Conservation (phyloP, 805 yeast genomes). For the Starmerella stigmatis region DNA sequence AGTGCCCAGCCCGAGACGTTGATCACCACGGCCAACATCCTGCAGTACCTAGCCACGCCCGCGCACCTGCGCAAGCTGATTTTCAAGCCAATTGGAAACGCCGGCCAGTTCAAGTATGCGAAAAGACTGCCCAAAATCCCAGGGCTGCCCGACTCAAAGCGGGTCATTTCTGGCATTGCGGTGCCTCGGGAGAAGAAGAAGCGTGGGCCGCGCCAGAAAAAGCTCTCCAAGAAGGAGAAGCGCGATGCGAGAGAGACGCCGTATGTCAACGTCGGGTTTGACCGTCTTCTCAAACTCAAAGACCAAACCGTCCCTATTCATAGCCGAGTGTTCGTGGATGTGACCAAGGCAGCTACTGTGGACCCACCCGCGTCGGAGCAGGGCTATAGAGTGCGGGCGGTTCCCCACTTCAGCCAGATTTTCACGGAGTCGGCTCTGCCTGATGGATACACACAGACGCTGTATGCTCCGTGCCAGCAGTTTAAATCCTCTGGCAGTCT, state of each 20-base stretch:
- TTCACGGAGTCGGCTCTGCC: slow-evolving; percentile 60
- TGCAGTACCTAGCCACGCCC: slow-evolving; percentile 79
- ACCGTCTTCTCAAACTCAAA: slow-evolving; percentile 46
- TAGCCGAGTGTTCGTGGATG: slow-evolving; percentile 72
- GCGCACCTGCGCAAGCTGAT: slow-evolving; percentile 60
- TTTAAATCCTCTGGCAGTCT: slow-evolving; percentile 33
- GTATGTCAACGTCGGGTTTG: slow-evolving; percentile 65
- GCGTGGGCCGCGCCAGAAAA: slow-evolving; percentile 37
- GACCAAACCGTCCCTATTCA: slow-evolving; percentile 52
- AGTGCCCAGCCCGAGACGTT: slow-evolving; percentile 16
- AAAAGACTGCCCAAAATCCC: slow-evolving; percentile 59
- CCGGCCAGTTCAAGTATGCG: slow-evolving; percentile 39
- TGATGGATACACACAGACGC: slow-evolving; percentile 58
- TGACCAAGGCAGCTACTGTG: slow-evolving; percentile 50
- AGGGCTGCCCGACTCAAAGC: slow-evolving; percentile 50
- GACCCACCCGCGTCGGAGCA: slow-evolving; percentile 54
- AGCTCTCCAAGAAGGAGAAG: slow-evolving; percentile 41
- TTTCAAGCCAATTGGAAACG: slow-evolving; percentile 35
- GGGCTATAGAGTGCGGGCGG: slow-evolving; percentile 67
- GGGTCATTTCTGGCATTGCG: slow-evolving; percentile 39
- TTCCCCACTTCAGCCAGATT: slow-evolving; percentile 47
- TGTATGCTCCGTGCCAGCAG: slow-evolving; percentile 60
- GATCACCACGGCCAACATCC: slow-evolving; percentile 40
- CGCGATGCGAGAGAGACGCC: slow-evolving; percentile 49
- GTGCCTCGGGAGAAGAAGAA: slow-evolving; percentile 36